These are phyloP conservation scores for Moricandia arvensis DNA, from an alignment of 345 rosid genomes.

Conservation along the genomic window DNA sequence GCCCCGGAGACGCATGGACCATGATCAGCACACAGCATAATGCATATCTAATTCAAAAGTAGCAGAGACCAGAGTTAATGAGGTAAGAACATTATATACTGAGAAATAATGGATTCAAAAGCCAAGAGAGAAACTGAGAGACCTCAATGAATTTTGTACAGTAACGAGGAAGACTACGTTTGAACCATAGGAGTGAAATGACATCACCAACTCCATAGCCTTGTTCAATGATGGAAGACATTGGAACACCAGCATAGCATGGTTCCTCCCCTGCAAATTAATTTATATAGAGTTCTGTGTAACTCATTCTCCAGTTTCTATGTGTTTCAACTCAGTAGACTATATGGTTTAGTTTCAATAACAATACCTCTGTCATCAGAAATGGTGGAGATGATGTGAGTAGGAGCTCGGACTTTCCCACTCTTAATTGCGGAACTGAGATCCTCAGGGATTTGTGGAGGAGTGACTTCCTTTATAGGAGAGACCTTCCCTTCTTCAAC, in stretches of 20 bases:
- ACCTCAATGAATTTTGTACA: slow-evolving; percentile 94
- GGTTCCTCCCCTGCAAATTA: slow-evolving; percentile 83
- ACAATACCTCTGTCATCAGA: slow-evolving; percentile 89
- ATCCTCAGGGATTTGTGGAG: slow-evolving; percentile 98
- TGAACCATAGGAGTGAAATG: slow-evolving; percentile 93
- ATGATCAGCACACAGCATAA: slow-evolving; percentile 48
- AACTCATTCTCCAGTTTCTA: background rate
- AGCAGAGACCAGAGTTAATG: slow-evolving; percentile 10
- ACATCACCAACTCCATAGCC: slow-evolving; percentile 96
- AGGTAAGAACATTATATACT: background rate
- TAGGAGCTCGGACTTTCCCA: slow-evolving; percentile 96
- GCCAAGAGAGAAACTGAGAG: slow-evolving; percentile 29
- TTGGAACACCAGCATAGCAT: slow-evolving; percentile 95
- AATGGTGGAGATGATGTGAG: slow-evolving; percentile 93
- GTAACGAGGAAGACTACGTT: slow-evolving; percentile 96
- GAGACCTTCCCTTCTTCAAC: slow-evolving; percentile 76
- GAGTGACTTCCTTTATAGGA: slow-evolving; percentile 70
- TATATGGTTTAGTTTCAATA: background rate
- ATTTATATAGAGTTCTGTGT: background rate
- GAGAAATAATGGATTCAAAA: background rate
- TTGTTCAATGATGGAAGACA: slow-evolving; percentile 90
- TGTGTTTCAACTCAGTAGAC: background rate
- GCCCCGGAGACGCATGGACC: too few species aligned
- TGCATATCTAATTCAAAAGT: slow-evolving; percentile 65
- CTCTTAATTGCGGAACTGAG: slow-evolving; percentile 87